Percentiles rank a stretch among this genome's conserved stretches.
These are phyloP conservation scores for Globisporangium orthogonon DNA, from an alignment of 352 stramenopile species.

Conservation along the genomic window DNA sequence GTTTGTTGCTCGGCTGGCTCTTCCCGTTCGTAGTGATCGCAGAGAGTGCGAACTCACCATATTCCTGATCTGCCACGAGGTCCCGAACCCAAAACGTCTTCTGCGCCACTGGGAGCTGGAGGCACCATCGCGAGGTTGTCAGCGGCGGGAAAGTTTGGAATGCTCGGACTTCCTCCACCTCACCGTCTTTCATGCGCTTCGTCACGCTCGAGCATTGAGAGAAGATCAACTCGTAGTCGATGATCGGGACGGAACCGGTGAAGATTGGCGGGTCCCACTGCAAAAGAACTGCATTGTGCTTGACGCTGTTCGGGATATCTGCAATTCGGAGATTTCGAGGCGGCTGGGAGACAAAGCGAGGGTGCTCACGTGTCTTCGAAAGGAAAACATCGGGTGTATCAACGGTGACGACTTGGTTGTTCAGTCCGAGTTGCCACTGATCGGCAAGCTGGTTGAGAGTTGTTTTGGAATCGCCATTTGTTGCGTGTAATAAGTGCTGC, in stretches of 20 bases:
- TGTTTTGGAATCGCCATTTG: conserved; percentile 6
- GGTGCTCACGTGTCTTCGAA: neutral
- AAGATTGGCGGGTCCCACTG: conserved; percentile 68
- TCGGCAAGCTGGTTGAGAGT: conserved; percentile 21
- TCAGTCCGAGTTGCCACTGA: neutral
- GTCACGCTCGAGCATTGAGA: conserved; percentile 14
- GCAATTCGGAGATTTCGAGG: conserved; percentile 46
- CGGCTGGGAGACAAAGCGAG: conserved; percentile 55
- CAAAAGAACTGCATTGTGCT: conserved; percentile 38
- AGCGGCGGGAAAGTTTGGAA: conserved; percentile 21
- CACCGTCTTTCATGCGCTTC: conserved; percentile 1
- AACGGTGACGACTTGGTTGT: neutral
- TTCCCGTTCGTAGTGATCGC: conserved; percentile 54
- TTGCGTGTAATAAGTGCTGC: neutral
- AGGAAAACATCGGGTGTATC: neutral
- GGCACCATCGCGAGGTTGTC: conserved; percentile 48
- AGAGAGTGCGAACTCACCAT: conserved; percentile 33
- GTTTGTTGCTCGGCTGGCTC: conserved; percentile 37
- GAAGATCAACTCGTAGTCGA: conserved; percentile 61
- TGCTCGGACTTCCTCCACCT: neutral
- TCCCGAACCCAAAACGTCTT: conserved; percentile 35
- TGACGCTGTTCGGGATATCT: conserved; percentile 14
- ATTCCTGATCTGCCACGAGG: conserved; percentile 40
- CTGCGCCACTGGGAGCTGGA: conserved; percentile 30
- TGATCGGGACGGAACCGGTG: conserved; percentile 52